phyloP scores from a whole-genome alignment of 768 basidiomycete species.

The Suillus americanus region DNA sequence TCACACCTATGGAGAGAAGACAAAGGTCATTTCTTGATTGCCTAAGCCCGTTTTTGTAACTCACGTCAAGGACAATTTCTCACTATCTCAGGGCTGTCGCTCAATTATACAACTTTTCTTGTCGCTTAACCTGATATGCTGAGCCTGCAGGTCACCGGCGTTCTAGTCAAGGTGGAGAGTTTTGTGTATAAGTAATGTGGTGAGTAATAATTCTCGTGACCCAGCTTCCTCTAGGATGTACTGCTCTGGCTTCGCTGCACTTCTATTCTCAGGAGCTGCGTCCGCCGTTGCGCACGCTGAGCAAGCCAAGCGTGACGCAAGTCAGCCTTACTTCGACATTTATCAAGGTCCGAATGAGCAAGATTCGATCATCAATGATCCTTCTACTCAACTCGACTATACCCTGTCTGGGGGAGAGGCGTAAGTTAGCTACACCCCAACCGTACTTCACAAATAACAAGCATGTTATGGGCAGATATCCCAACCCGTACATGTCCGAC shows the following conservation, averaged over 20 bases:
- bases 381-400: constrained; percentile 14
- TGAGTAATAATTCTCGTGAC: neutral
- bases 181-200: neutral
- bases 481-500: constrained; percentile 17
- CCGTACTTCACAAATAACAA: neutral
- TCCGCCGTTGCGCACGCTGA: constrained; percentile 6
- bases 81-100: constrained; percentile 8
- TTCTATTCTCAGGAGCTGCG: constrained; percentile 10
- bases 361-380: constrained; percentile 12
- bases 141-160: neutral
- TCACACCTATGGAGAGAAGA: neutral
- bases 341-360: constrained; percentile 15
- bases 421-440: constrained; percentile 2
- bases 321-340: constrained; percentile 14
- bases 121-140: neutral
- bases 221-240: constrained; percentile 14
- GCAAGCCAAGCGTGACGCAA: constrained; percentile 10
- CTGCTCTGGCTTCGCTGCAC: constrained; percentile 2
- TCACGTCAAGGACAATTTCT: neutral
- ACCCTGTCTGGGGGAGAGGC: constrained; percentile 17
- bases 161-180: neutral
- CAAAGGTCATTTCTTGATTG: neutral
- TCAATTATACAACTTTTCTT: neutral
- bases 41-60: neutral
- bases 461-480: constrained; percentile 8